Evolutionary conservation across 1,284 basidiomycete species (phyloP).

Genomic region (Naganishia liquefaciens): DNA sequence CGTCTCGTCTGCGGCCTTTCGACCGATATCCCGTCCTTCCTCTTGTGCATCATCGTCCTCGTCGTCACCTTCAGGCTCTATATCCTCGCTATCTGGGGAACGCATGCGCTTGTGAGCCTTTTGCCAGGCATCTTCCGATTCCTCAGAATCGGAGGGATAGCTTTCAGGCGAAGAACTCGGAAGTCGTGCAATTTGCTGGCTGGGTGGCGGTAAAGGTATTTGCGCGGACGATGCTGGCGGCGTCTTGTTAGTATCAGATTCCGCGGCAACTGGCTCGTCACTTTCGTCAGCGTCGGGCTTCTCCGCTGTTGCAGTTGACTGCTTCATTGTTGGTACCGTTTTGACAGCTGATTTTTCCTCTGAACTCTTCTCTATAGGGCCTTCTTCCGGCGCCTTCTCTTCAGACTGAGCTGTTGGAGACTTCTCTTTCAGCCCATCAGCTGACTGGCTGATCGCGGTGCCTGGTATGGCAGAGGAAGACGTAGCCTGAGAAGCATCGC

Average conservation of each 20-base stretch:
- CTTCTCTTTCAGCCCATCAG: too few relatives aligned
- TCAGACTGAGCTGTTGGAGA: too few relatives aligned
- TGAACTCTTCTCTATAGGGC: too few relatives aligned
- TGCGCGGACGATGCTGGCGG: constrained; percentile 23
- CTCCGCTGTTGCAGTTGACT: too few relatives aligned
- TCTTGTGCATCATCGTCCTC: constrained; percentile 3
- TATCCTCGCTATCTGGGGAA: constrained; percentile 13
- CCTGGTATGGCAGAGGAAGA: too few relatives aligned
- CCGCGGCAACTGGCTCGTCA: neutral
- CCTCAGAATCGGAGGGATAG: constrained; percentile 24
- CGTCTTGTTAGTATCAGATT: neutral
- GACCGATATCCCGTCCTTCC: neutral
- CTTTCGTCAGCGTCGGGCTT: neutral
- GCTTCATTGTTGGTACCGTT: too few relatives aligned
- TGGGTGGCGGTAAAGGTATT: constrained; percentile 5
- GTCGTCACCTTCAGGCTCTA: constrained; percentile 23
- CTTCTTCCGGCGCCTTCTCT: too few relatives aligned
- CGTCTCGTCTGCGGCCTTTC: neutral
- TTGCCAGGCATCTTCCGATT: constrained; percentile 24
- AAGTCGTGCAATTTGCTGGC: constrained; percentile 20
- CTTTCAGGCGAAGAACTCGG: constrained; percentile 21
- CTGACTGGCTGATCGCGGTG: too few relatives aligned
- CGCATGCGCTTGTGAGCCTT: constrained; percentile 15
- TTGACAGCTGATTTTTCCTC: too few relatives aligned
- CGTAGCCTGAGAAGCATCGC: too few relatives aligned